A percentile compares a stretch with the other conserved stretches of the same genome.
These are phyloP conservation scores for Pseudomassariella vexata DNA, from an alignment of 2,329 filamentous ascomycete species.

Conservation along the genomic window DNA sequence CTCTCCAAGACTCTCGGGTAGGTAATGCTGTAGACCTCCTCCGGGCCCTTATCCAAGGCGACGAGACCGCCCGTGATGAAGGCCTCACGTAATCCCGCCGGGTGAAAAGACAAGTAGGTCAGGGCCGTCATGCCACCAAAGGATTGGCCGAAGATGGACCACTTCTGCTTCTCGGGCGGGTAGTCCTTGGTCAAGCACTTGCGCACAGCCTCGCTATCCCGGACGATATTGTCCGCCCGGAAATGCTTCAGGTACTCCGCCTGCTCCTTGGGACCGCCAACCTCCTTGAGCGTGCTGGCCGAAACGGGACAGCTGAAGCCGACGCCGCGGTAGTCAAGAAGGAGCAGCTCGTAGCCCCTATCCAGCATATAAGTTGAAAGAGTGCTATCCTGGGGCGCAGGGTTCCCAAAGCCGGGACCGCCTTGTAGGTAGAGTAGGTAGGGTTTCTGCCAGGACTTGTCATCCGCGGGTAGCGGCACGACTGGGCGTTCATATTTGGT, in stretches of 20 bases:
- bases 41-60: slow-evolving; percentile 64
- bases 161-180: slow-evolving; percentile 65
- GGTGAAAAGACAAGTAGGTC: slow-evolving; percentile 78
- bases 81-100: slow-evolving; percentile 71
- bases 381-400: slow-evolving; percentile 65
- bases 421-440: slow-evolving; percentile 75
- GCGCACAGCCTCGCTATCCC: slow-evolving; percentile 81
- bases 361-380: slow-evolving; percentile 68
- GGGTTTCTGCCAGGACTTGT: slow-evolving; percentile 37
- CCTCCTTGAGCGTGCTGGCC: slow-evolving; percentile 60
- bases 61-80: slow-evolving; percentile 83
- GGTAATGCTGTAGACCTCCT: slow-evolving; percentile 69
- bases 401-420: slow-evolving; percentile 75
- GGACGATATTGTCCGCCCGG: slow-evolving; percentile 84
- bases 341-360: slow-evolving; percentile 78
- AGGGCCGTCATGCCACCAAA: slow-evolving; percentile 85
- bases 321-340: slow-evolving; percentile 87
- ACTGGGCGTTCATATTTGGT: slow-evolving; percentile 60
- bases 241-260: slow-evolving; percentile 78
- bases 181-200: slow-evolving; percentile 66
- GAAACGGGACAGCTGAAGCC: slow-evolving; percentile 79
- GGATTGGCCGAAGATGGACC: slow-evolving; percentile 84
- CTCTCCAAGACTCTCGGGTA: slow-evolving; percentile 65
- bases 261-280: slow-evolving; percentile 61
- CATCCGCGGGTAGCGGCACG: slow-evolving; percentile 32